Base-by-base conservation (phyloP, 2,329 filamentous ascomycete genomes). In the Camptophora hylomeconis region DNA sequence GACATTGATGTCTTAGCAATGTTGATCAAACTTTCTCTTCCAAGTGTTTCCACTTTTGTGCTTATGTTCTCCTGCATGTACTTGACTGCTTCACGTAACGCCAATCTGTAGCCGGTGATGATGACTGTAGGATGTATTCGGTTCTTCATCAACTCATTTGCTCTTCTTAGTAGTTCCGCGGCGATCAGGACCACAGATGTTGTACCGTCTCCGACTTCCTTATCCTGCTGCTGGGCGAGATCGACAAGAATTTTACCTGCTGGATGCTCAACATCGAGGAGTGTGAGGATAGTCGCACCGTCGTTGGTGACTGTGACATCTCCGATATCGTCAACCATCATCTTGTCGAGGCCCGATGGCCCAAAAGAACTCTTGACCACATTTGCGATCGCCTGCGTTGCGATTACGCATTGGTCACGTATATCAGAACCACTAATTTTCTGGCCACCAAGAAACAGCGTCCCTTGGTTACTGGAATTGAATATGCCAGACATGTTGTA, bases 291-390 rank as follows among this genome's bases (percentile, higher is more conserved):
- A 18, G 89, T 98, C 31, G 89, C 89, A 52, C 89, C 89, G 58
- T 98, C 89, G 60, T 98, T 98, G 44, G 89, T 98, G 35, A 98
- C 89, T 37, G 89, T 98, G 35, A 98, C 89, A 64, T 98, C 89
- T 52, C 89, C 89, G 56, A 98, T 95, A 55, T 98, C 89, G 62
- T 98, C 89, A 48, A 98, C 89, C 89, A 98, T 95, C 89, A 98
- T 98, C 72, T 98, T 98, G 57, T 98, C 89, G 44, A 98, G 71
- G 26, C 89, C 89, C 39, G 83, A 93, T 28, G 89, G 89, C 32
- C 89, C 89, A 53, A 98, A 98, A 10, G 89, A 98, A 59, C 82
- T 93, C 67, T 93, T 95, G 57, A 98, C 84, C 36, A 98, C 86
- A 74, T 95, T 98, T 49, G 89, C 80, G 51, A 98, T 95, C 35